A percentile compares a stretch with the other conserved stretches of the same genome.
These are phyloP conservation scores for Saccharomycopsis lassenensis DNA, from an alignment of 805 yeast species.

Conservation along the genomic window DNA sequence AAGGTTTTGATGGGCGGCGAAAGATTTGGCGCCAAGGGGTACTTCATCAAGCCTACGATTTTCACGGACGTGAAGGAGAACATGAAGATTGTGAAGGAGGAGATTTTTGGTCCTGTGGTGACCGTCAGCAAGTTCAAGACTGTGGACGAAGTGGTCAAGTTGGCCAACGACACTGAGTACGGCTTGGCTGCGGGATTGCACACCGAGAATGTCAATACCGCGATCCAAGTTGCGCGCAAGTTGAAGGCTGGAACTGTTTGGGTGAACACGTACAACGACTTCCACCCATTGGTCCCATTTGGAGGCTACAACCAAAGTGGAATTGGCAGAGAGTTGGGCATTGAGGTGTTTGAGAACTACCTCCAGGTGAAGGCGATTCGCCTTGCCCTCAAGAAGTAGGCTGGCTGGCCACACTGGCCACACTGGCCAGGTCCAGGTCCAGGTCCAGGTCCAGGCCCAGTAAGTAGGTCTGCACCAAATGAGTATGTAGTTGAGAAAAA, in stretches of 20 bases:
- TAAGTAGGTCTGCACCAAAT: too few relatives aligned
- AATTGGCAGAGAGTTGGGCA: slow-evolving; percentile 66
- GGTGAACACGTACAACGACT: slow-evolving; percentile 59
- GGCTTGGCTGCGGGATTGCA: slow-evolving; percentile 64
- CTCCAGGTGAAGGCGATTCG: slow-evolving; percentile 58
- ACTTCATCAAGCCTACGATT: slow-evolving; percentile 50
- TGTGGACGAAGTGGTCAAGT: slow-evolving; percentile 41
- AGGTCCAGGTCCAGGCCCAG: too few relatives aligned
- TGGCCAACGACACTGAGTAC: slow-evolving; percentile 48
- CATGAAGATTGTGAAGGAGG: slow-evolving; percentile 46
- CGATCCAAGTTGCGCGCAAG: slow-evolving; percentile 42
- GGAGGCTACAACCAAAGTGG: slow-evolving; percentile 65
- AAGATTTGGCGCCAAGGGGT: slow-evolving; percentile 46
- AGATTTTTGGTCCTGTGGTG: slow-evolving; percentile 60
- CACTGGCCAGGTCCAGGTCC: too few relatives aligned
- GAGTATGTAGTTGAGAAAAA: too few relatives aligned
- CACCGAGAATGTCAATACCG: slow-evolving; percentile 42
- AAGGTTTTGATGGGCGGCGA: slow-evolving; percentile 49
- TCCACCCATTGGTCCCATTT: slow-evolving; percentile 57
- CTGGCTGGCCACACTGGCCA: too few relatives aligned
- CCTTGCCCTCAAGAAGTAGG: slow-evolving; percentile 45
- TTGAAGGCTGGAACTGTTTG: slow-evolving; percentile 54
- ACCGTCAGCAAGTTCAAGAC: slow-evolving; percentile 48
- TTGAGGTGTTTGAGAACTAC: slow-evolving; percentile 53
- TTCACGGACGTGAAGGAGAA: slow-evolving; percentile 43